Percentiles rank a stretch among this genome's conserved stretches.
Conservation (phyloP, 2,329 filamentous ascomycete genomes). For the Talaromyces sp. region DNA sequence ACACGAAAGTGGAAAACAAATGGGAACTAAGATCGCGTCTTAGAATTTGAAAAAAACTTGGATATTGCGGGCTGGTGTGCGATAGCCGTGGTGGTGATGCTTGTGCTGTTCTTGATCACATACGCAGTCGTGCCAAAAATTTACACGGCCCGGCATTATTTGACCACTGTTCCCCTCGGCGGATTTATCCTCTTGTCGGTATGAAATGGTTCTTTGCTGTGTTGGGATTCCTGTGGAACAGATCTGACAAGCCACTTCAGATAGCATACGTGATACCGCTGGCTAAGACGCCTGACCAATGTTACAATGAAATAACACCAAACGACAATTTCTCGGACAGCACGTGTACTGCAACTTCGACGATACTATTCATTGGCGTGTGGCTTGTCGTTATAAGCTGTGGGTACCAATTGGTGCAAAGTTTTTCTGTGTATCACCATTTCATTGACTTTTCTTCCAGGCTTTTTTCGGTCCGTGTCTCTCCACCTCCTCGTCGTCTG, state of each 20-base stretch:
- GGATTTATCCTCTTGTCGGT: neutral
- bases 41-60: neutral
- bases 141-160: neutral
- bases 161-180: neutral
- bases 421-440: neutral
- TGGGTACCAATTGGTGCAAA: neutral
- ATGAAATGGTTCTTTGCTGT: neutral
- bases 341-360: neutral
- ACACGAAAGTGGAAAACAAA: neutral
- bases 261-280: neutral
- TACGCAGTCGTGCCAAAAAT: neutral
- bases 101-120: neutral
- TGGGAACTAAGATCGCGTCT: neutral
- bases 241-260: neutral
- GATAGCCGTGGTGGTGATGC: neutral
- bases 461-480: neutral
- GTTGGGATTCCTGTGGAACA: neutral
- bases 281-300: neutral
- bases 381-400: neutral
- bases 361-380: neutral
- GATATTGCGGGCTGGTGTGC: neutral
- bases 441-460: neutral
- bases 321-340: neutral
- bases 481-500: neutral
- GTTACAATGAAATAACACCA: neutral